Conservation (phyloP, 192 early-diverging fungal species). For the Backusella westeae region DNA sequence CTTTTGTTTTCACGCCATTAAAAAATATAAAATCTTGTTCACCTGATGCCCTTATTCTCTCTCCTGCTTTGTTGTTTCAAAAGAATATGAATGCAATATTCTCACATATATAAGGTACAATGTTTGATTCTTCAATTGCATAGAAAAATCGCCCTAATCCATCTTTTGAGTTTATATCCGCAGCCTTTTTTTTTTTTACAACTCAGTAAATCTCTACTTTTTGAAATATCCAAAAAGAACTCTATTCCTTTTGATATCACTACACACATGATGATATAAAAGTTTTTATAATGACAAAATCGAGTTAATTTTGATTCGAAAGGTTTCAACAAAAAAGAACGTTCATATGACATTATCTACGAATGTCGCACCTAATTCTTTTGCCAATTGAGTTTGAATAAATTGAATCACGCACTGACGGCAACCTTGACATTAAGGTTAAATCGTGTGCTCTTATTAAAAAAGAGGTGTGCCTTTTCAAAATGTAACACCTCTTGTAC, state of each 20-base stretch:
- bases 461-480: neutral
- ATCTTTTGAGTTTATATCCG: too few species aligned
- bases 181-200: neutral
- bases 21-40: neutral
- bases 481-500: neutral
- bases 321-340: neutral
- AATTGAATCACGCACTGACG: constrained; percentile 4
- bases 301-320: neutral
- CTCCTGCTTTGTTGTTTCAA: neutral
- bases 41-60: neutral
- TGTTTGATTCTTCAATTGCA: neutral
- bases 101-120: neutral
- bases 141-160: too few species aligned
- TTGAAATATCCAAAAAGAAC: neutral
- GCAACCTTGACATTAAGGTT: constrained; percentile 1
- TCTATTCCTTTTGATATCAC: neutral
- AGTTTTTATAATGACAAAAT: neutral
- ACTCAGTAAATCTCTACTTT: neutral
- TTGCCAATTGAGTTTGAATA: constrained; percentile 1
- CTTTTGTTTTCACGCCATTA: neutral
- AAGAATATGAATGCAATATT: neutral
- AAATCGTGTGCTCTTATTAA: neutral
- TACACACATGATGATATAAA: neutral
- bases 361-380: neutral
- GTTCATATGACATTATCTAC: neutral